Evolutionary conservation across 2,329 filamentous ascomycete genomes (phyloP), one percentile per base, ranked within the genome.

Genomic region (Ampelomyces quisqualis): DNA sequence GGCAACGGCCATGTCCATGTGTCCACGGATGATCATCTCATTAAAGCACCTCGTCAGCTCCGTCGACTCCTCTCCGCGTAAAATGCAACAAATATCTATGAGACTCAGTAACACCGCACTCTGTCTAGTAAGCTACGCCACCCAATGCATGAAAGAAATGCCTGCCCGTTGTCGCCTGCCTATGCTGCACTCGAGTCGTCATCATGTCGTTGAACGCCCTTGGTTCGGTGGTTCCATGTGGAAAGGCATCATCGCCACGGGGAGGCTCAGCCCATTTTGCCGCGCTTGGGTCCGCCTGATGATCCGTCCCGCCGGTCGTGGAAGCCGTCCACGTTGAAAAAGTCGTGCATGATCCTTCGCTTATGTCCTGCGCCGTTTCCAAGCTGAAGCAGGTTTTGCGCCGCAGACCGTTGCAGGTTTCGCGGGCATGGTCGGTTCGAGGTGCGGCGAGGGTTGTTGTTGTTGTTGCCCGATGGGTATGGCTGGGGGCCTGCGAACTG

Each of bases 321-420:
- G 35, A 86, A 65, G 49, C 80, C 81, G 38, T 81, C 80, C 6
- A 86, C 72, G 58, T 88, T 85, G 60, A 90, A 90, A 38, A 89
- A 82, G 58, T 90, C 86, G 17, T 81, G 80, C 57, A 87, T 78
- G 53, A 88, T 77, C 56, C 85, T 80, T 28, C 86, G 78, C 67
- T 91, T 91, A 53, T 81, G 77, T 2, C 86, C 86, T 7, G 84
- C 80, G 5, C 80, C 82, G 43, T 77, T 77, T 4, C 82, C 81
- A 7, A 87, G 69, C 27, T 68, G 69, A 30, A 72, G 62, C 24
- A 70, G 64, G 50, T 69, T 56, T 55, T 62, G 47, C 35, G 60
- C 55, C 29, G 63, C 54, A 8, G 56, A 52, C n/a, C 63, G 57
- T 34, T 64, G 65, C 11, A 59, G 47, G 34, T 54, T 61, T 22